phyloP scores from a whole-genome alignment of 176 grass and related monocot genomes.

The Oryza glumipatula region DNA sequence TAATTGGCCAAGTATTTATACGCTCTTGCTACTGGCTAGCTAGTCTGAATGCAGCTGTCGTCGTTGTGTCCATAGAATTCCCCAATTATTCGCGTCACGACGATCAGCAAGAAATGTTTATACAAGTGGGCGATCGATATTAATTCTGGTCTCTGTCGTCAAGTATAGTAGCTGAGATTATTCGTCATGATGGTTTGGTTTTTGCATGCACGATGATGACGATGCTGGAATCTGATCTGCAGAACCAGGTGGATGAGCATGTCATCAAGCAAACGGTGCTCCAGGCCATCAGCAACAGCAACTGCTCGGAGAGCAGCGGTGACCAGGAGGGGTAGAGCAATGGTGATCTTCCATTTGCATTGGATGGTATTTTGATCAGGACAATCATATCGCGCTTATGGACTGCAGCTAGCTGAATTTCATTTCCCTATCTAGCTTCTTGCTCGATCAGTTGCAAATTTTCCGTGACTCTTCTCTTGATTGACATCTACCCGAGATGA shows the following conservation, averaged over 20 bases:
- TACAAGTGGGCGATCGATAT: background rate
- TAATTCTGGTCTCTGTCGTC: background rate
- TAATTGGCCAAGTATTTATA: background rate
- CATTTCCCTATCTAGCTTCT: background rate
- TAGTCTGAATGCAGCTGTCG: background rate
- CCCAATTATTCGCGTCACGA: conserved; percentile 4
- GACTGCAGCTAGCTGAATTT: background rate
- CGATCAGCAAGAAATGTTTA: background rate
- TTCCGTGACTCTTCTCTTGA: background rate
- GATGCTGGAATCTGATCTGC: conserved; percentile 11
- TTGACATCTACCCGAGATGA: background rate
- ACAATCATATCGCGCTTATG: background rate
- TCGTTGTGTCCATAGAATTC: background rate
- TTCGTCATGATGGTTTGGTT: conserved; percentile 2
- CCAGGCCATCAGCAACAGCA: conserved; percentile 61
- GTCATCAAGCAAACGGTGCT: conserved; percentile 81
- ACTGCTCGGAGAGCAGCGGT: conserved; percentile 31
- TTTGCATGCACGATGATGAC: background rate
- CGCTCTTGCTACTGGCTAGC: background rate
- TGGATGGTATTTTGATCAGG: background rate
- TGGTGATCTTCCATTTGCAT: background rate
- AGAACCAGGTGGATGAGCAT: conserved; percentile 58
- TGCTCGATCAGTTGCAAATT: background rate
- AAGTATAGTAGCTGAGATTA: background rate
- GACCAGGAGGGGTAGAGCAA: conserved; percentile 1